Conservation (phyloP, 192 early-diverging fungal genomes). For the Rhizoclosmatium globosum region DNA sequence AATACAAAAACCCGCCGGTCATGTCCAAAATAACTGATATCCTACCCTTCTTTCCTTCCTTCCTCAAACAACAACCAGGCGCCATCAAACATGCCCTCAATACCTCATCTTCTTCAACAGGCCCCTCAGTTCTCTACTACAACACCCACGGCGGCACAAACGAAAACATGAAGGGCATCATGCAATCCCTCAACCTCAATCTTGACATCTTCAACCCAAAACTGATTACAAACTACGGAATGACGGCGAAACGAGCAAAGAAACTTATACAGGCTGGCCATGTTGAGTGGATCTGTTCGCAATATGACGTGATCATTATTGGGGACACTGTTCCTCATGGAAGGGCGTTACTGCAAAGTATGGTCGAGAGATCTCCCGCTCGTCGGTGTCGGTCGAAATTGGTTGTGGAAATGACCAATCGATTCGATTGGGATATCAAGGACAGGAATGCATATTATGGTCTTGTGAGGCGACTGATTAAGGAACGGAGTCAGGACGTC, state of each 20-base stretch:
- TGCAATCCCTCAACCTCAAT: background rate
- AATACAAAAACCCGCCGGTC: too few species aligned
- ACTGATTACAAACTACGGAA: slow-evolving; percentile 19
- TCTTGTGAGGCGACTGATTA: background rate
- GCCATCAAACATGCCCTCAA: too few species aligned
- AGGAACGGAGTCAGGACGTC: background rate
- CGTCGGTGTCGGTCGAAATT: slow-evolving; percentile 1
- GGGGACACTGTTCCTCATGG: slow-evolving; percentile 36
- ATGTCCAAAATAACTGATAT: too few species aligned
- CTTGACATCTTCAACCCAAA: slow-evolving; percentile 11
- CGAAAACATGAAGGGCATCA: slow-evolving; percentile 7
- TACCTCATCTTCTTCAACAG: background rate
- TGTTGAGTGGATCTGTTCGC: slow-evolving; percentile 1
- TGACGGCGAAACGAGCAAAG: background rate
- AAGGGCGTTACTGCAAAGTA: slow-evolving; percentile 3
- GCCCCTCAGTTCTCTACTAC: slow-evolving; percentile 24
- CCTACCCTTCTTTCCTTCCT: too few species aligned
- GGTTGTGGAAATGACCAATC: slow-evolving; percentile 35
- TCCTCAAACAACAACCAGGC: too few species aligned
- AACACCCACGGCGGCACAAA: slow-evolving; percentile 27
- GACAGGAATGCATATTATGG: slow-evolving; percentile 10
- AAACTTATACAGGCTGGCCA: slow-evolving; percentile 1
- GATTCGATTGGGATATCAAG: slow-evolving; percentile 30
- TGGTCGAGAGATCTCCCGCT: background rate
- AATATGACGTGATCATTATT: slow-evolving; percentile 25